A percentile compares a stretch with the other conserved stretches of the same genome.
phyloP scores from a whole-genome alignment of 441 rosid species.

The Metrosideros polymorpha region DNA sequence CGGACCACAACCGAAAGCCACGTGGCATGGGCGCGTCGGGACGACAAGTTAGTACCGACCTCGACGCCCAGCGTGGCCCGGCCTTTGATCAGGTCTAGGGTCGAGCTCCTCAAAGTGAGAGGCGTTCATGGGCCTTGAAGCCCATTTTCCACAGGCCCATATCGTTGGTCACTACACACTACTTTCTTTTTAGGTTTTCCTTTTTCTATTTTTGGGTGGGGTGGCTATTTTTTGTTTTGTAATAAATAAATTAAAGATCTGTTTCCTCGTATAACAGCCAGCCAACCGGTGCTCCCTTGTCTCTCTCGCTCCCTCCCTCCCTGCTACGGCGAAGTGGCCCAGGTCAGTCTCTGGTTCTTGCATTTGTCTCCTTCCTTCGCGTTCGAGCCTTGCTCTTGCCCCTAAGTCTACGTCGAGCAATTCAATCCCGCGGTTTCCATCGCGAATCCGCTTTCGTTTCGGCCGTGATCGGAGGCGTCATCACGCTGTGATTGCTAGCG shows the following conservation, averaged over 20 bases:
- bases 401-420: background rate
- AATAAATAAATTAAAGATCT: background rate
- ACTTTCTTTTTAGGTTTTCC: background rate
- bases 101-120: background rate
- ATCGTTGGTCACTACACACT: background rate
- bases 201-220: rapidly evolving
- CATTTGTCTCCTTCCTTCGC: background rate
- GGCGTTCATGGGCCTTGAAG: background rate
- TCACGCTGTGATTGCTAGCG: background rate
- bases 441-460: background rate
- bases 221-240: background rate
- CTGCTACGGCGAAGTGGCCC: background rate
- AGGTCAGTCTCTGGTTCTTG: background rate
- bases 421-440: background rate
- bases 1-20: background rate
- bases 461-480: background rate
- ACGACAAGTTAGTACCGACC: background rate
- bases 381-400: background rate
- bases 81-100: background rate
- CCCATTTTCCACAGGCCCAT: background rate
- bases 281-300: background rate
- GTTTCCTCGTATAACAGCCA: background rate
- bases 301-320: background rate
- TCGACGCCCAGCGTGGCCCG: rapidly evolving
- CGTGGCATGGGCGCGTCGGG: background rate